Evolutionary conservation across 768 basidiomycete genomes (phyloP).

Genomic region (Lanmaoa pseudosensibilis): DNA sequence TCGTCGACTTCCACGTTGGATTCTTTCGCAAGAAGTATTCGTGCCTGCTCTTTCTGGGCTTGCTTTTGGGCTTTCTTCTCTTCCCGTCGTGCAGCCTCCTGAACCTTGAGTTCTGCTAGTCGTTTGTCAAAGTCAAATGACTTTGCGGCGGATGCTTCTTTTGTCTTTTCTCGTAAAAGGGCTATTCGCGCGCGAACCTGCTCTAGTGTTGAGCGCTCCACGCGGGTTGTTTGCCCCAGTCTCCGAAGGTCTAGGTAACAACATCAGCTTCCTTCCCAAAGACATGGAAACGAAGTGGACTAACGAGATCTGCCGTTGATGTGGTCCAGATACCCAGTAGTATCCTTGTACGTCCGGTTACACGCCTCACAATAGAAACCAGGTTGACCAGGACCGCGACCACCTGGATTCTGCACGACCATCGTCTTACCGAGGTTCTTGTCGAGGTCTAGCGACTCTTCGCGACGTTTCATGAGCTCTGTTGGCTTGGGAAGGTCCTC

Average conservation of each 20-base stretch:
- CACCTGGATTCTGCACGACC: constrained; percentile 84
- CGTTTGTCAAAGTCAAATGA: constrained; percentile 95
- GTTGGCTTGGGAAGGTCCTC: constrained; percentile 92
- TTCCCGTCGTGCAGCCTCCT: constrained; percentile 64
- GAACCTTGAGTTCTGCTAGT: constrained; percentile 75
- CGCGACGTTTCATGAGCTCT: constrained; percentile 88
- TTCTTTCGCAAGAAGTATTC: constrained; percentile 61
- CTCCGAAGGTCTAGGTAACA: constrained; percentile 71
- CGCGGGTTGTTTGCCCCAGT: constrained; percentile 93
- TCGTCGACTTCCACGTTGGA: constrained; percentile 47
- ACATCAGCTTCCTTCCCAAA: not conserved
- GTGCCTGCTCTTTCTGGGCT: constrained; percentile 71
- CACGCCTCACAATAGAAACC: constrained; percentile 95
- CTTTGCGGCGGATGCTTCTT: constrained; percentile 78
- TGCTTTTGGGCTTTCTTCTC: constrained; percentile 80
- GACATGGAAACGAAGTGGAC: constrained; percentile 34
- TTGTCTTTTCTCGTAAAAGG: constrained; percentile 81
- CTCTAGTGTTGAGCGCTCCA: constrained; percentile 85
- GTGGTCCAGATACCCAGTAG: constrained; percentile 91
- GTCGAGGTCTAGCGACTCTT: constrained; percentile 81
- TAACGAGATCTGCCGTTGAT: constrained; percentile 91
- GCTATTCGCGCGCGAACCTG: constrained; percentile 94
- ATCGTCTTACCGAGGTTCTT: constrained; percentile 95
- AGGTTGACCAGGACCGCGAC: constrained; percentile 84
- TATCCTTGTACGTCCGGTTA: constrained; percentile 90